Base-by-base conservation (phyloP, 768 basidiomycete genomes). In the Gloeophyllum trabeum region DNA sequence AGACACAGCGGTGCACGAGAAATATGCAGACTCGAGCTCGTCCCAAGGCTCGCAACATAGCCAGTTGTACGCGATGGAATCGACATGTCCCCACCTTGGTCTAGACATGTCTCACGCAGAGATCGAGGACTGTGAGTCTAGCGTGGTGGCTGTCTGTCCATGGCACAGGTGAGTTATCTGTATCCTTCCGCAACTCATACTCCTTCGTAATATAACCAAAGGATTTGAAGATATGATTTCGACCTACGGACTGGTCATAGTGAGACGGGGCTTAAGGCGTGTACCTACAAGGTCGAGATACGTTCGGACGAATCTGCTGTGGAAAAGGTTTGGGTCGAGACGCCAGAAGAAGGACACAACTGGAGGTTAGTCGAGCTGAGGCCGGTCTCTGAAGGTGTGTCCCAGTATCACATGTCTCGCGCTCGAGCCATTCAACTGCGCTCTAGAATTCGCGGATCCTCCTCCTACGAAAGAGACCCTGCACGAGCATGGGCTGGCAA, bases 51-150 rank as follows among this genome's bases (percentile, higher is more conserved):
- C 21, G 40, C 28, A 32, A 25, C 16, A 48, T 39, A 45, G 54
- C 22, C 61, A 84, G 49, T 63, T 87, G 10, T 88, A 86, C 53
- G 76, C 74, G 5, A 88, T 89, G 84, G 84, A 88, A 57, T 74
- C 81, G 4, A 73, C 69, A 6, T 88, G 85, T 55, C 85, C 85
- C 3, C 86, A 89, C 61, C 67, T 87, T 5, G 83, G 84, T 2
- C 84, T 83, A 18, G 83, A 87, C 43, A 66, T 87, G 58, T 81
- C 79, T 12, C 81, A 86, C 62, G 83, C 82, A 1, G 81, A 83
- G 30, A 81, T 84, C n/a, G 81, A 84, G 51, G 76, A 69, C 40
- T 77, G 69, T 46, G 78, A 79, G 39, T 61, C 58, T 10, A 70
- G 72, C 16, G 48, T 74, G 3, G 74, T 84, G 2, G 76, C 76